phyloP scores from a whole-genome alignment of 148 eudicot genomes.

The Spergularia marina region DNA sequence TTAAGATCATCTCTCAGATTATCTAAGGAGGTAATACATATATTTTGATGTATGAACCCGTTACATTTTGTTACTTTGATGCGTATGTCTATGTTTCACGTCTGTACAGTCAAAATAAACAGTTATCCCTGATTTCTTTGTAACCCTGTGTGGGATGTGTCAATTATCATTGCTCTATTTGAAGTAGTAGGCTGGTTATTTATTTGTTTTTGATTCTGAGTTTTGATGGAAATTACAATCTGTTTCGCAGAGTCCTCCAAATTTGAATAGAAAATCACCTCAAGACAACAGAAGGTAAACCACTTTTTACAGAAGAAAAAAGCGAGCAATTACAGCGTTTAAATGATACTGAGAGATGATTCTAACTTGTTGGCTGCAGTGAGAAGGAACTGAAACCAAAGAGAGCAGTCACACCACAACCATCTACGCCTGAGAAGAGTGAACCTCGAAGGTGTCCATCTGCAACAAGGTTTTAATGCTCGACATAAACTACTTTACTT shows the following conservation, averaged over 20 bases:
- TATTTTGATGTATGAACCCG: background rate
- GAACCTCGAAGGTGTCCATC: constrained; percentile 32
- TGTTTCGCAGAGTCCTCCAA: constrained; percentile 33
- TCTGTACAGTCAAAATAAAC: background rate
- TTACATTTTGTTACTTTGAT: background rate
- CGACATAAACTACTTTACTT: background rate
- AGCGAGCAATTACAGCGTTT: background rate
- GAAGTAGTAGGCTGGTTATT: too few relatives aligned
- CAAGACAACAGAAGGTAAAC: constrained; percentile 39
- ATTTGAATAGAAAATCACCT: constrained; percentile 25
- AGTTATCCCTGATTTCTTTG: too few relatives aligned
- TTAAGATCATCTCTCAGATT: constrained; percentile 20
- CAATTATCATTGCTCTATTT: background rate
- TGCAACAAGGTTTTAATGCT: constrained; percentile 39
- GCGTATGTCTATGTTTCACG: background rate
- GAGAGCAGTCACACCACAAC: constrained; percentile 26
- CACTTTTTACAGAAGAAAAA: background rate
- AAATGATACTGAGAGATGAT: background rate
- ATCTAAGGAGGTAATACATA: constrained; percentile 39
- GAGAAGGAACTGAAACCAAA: constrained; percentile 35
- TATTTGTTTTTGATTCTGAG: background rate
- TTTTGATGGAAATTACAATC: background rate
- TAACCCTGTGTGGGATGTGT: too few relatives aligned
- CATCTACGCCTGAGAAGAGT: constrained; percentile 32
- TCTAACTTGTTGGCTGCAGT: constrained; percentile 7